phyloP scores from a whole-genome alignment of 169 alveolate genomes.

The Plasmodium inui region DNA sequence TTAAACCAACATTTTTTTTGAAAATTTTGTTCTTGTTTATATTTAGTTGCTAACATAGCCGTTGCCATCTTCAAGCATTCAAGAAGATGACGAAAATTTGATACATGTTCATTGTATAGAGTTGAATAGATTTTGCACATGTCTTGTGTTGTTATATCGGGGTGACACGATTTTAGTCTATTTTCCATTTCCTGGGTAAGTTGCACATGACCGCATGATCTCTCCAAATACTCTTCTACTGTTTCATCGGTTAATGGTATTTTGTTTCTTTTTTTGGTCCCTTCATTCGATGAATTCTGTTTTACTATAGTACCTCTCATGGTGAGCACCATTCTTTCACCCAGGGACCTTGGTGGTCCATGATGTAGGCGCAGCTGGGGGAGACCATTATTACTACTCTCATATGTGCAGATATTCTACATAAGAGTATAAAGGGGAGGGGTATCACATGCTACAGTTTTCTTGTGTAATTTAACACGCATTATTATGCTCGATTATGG shows the following conservation, averaged over 20 bases:
- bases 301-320: not conserved
- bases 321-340: not conserved
- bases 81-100: not conserved
- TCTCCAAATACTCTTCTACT: not conserved
- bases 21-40: not conserved
- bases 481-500: not conserved
- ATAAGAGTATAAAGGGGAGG: not conserved
- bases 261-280: not conserved
- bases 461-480: not conserved
- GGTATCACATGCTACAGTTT: not conserved
- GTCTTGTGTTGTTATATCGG: not conserved
- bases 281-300: not conserved
- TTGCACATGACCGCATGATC: not conserved
- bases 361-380: not conserved
- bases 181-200: not conserved
- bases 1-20: not conserved
- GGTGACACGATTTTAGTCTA: not conserved
- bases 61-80: not conserved
- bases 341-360: not conserved
- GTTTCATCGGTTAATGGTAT: not conserved
- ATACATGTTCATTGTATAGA: not conserved
- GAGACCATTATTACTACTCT: not conserved
- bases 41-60: not conserved
- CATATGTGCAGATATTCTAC: not conserved
- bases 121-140: not conserved